Percentiles rank a stretch among this genome's conserved stretches.
These are phyloP conservation scores for Ustilago xerochloae DNA, from an alignment of 1,284 basidiomycete species.

Conservation along the genomic window DNA sequence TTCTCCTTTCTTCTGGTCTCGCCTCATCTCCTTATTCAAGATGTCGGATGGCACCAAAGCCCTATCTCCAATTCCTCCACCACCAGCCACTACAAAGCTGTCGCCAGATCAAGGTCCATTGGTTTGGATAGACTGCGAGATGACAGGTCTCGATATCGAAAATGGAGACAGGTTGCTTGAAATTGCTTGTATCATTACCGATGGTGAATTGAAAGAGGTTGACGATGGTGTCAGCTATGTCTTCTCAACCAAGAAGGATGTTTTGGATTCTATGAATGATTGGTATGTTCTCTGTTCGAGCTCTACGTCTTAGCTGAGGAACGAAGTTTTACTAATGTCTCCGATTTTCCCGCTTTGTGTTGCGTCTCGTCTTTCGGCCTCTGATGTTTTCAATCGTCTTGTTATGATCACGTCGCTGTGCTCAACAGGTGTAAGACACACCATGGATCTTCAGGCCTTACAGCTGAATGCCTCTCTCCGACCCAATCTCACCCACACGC, in stretches of 20 bases:
- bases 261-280: constrained; percentile 72
- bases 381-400: no score
- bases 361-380: neutral
- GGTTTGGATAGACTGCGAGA: constrained; percentile 90
- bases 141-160: constrained; percentile 78
- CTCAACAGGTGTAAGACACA: constrained; percentile 39
- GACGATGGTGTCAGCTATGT: constrained; percentile 80
- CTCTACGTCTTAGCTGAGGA: neutral
- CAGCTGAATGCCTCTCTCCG: constrained; percentile 38
- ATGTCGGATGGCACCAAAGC: no score
- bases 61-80: constrained; percentile 54
- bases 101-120: constrained; percentile 75
- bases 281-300: constrained; percentile 40
- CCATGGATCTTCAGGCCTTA: constrained; percentile 54
- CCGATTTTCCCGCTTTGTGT: neutral
- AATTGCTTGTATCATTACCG: constrained; percentile 80
- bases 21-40: no score
- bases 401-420: no score
- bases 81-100: constrained; percentile 37
- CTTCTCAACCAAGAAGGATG: constrained; percentile 75
- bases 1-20: neutral
- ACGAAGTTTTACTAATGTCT: neutral
- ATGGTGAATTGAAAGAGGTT: constrained; percentile 79
- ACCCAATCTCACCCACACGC: constrained; percentile 64
- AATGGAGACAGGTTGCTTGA: constrained; percentile 78